Evolutionary conservation across 352 stramenopile genomes (phyloP), one percentile per base, ranked within the genome.

Genomic region (Globisporangium echinulatum): DNA sequence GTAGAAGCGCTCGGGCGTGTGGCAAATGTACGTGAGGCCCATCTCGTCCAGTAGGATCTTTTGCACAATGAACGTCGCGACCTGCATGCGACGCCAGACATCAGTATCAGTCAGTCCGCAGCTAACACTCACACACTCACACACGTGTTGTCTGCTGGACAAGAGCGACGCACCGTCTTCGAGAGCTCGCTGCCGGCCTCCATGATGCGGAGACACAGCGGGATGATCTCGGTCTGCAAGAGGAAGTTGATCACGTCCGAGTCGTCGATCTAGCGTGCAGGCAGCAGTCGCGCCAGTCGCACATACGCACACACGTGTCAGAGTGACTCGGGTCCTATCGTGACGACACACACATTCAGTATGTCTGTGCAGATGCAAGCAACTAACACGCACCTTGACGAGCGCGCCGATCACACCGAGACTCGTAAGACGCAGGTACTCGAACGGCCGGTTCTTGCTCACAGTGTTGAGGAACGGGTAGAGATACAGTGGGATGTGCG

Each of bases 31-130:
- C 25, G 96, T 97, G 36, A 99, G 83, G 14, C 97, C 97, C 72
- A 97, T 96, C 57, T 99, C 95, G 72, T 99, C 97, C 50, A 99
- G 70, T 48, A 99, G 72, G 62, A 99, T 99, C 73, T 99, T 99
- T 75, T 99, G 96, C 46, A 99, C 96, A 58, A 99, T 99, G 69
- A 99, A 99, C 2, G 97, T 99, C 8, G 97, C 97, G n/a, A 99
- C 88, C 70, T 80, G 55, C 9, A 36, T n/a, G 17, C 17, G 2
- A 54, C 25, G 8, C 19, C 10, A 38, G 25, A 53, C 15, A 52
- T 11, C 7, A 52, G 10, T 11, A 9, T 44, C 40, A 33, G n/a
- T 10, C n/a, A 15, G 19, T 17, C 25, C 25, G 25, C 2, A 33
- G 25, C 25, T 33, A 33, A 2, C 25, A 33, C 25, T 33, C 25